These are phyloP conservation scores for Phycomyces blakesleeanus DNA, from an alignment of 192 early-diverging fungal genomes.

Conservation along the genomic window DNA sequence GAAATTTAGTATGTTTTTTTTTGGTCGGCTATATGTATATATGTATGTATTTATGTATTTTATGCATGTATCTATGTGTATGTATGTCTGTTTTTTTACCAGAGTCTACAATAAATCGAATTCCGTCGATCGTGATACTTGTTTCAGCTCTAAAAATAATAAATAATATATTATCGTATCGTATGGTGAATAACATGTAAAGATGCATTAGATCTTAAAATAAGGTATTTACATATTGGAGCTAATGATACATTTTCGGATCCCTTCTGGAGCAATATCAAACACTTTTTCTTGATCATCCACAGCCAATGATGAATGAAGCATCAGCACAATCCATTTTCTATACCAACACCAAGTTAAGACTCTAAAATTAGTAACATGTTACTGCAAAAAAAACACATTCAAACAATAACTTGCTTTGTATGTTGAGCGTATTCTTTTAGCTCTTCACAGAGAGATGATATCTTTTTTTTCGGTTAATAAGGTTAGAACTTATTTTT, in stretches of 20 bases:
- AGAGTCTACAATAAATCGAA: conserved; percentile 67
- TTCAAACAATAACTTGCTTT: conserved; percentile 38
- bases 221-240: conserved; percentile 50
- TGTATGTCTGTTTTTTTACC: conserved; percentile 27
- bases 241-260: conserved; percentile 58
- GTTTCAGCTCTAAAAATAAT: conserved; percentile 32
- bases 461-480: conserved; percentile 32
- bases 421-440: conserved; percentile 50
- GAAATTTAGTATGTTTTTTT: background rate
- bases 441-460: conserved; percentile 48
- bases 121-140: conserved; percentile 55
- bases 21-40: no score
- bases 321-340: conserved; percentile 59
- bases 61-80: no score
- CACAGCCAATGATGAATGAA: conserved; percentile 61
- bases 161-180: no score
- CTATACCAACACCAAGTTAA: conserved; percentile 24
- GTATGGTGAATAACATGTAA: no score
- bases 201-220: no score
- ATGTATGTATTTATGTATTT: no score
- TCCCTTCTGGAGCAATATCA: conserved; percentile 55
- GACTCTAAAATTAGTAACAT: no score
- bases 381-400: no score
- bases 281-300: conserved; percentile 68
- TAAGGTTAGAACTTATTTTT: background rate